phyloP scores from a whole-genome alignment of 371 early-diverging fungal genomes.

The Apophysomyces sp. region DNA sequence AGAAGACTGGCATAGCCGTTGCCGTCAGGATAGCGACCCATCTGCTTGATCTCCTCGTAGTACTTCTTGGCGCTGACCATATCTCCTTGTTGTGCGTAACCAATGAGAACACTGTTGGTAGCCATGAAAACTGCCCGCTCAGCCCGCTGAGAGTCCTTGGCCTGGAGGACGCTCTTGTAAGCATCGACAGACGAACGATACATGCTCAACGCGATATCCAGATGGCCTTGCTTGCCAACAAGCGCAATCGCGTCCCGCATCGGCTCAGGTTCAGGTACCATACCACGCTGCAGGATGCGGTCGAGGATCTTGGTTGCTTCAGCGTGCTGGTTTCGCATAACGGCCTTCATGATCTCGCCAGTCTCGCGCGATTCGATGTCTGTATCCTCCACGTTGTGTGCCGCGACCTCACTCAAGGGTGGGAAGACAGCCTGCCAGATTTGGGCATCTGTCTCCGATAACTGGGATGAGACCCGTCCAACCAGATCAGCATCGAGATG shows the following conservation, averaged over 20 bases:
- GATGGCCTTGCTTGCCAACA: conserved; percentile 45
- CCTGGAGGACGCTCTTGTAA: conserved; percentile 13
- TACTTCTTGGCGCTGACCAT: conserved; percentile 56
- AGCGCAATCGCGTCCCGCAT: conserved; percentile 45
- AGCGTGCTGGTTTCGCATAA: conserved; percentile 19
- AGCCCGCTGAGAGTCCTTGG: conserved; percentile 12
- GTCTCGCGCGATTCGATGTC: conserved; percentile 1
- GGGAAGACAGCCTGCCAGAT: background rate
- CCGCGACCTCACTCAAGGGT: conserved; percentile 3
- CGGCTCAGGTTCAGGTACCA: conserved; percentile 33
- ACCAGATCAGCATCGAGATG: background rate
- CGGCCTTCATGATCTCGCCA: conserved; percentile 21
- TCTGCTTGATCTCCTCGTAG: conserved; percentile 51
- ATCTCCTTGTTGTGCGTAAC: conserved; percentile 56
- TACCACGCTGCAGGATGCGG: conserved; percentile 15
- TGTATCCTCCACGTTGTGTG: background rate
- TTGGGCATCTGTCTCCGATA: background rate
- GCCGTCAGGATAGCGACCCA: conserved; percentile 47
- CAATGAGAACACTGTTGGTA: conserved; percentile 57
- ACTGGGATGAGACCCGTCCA: background rate
- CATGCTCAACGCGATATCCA: conserved; percentile 29
- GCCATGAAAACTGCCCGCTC: conserved; percentile 30
- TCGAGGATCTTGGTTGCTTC: conserved; percentile 25
- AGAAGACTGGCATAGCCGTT: conserved; percentile 45
- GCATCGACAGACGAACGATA: conserved; percentile 28